phyloP scores from a whole-genome alignment of 176 grass and related monocot genomes.

The Triticum aestivum region IWGSC_CS_RefSeq_v2.1 NC_057802.1:396145350-396145849 shows the following conservation, averaged over 20 bases:
- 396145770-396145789: slow-evolving; percentile 98
- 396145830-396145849: slow-evolving; percentile 84
- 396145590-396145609: slow-evolving; percentile 73
- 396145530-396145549: not conserved
- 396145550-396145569: not conserved
- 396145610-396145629: slow-evolving; percentile 78
- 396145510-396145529: not conserved
- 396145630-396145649: slow-evolving; percentile 98
- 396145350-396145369: not conserved
- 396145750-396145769: slow-evolving; percentile 36
- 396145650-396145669: slow-evolving; percentile 94
- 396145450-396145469: slow-evolving; percentile 95
- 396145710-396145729: not conserved
- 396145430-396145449: slow-evolving; percentile 97
- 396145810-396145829: slow-evolving; percentile 92
- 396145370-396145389: not conserved
- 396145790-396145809: slow-evolving; percentile 87
- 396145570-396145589: slow-evolving; percentile 80
- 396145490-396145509: slow-evolving; percentile 25
- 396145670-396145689: slow-evolving; percentile 57
- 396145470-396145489: slow-evolving; percentile 85
- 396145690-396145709: slow-evolving; percentile 15
- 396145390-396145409: slow-evolving; percentile 22
- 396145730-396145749: not conserved
- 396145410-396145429: slow-evolving; percentile 98